Percentiles rank a stretch among this genome's conserved stretches.
Evolutionary conservation across 2,329 filamentous ascomycete species (phyloP).

Genomic region (Calonectria pseudoreteaudii): DNA sequence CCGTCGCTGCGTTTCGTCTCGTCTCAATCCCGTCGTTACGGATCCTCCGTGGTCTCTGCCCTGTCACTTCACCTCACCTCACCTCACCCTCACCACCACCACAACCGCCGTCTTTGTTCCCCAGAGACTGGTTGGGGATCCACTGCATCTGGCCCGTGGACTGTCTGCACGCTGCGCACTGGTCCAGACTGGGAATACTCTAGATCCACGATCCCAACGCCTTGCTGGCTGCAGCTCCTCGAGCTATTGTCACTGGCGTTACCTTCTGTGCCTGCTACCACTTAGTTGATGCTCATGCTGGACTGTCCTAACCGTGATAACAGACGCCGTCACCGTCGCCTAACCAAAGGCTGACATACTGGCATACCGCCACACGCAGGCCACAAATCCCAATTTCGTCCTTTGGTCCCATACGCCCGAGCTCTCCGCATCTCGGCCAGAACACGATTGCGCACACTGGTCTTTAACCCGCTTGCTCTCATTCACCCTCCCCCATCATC

Average conservation of each 20-base stretch:
- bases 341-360: constrained; percentile 9
- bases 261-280: constrained; percentile 6
- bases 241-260: constrained; percentile 7
- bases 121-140: constrained; percentile 34
- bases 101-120: constrained; percentile 30
- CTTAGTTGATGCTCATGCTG: not conserved
- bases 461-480: not conserved
- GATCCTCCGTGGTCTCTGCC: constrained; percentile 7
- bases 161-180: constrained; percentile 3
- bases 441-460: constrained; percentile 7
- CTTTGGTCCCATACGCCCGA: constrained; percentile 9
- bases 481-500: constrained; percentile 23
- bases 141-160: constrained; percentile 37
- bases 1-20: constrained; percentile 14
- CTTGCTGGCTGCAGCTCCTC: constrained; percentile 1
- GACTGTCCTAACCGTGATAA: constrained; percentile 11
- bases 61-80: constrained; percentile 17
- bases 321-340: constrained; percentile 15
- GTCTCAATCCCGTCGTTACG: not conserved
- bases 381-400: constrained; percentile 5
- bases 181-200: constrained; percentile 13
- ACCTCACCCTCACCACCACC: not conserved
- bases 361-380: constrained; percentile 3
- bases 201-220: constrained; percentile 21
- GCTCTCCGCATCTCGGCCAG: constrained; percentile 10